Evolutionary conservation across 345 rosid genomes (phyloP).

Genomic region (Excoecaria cochinchinensis): DNA sequence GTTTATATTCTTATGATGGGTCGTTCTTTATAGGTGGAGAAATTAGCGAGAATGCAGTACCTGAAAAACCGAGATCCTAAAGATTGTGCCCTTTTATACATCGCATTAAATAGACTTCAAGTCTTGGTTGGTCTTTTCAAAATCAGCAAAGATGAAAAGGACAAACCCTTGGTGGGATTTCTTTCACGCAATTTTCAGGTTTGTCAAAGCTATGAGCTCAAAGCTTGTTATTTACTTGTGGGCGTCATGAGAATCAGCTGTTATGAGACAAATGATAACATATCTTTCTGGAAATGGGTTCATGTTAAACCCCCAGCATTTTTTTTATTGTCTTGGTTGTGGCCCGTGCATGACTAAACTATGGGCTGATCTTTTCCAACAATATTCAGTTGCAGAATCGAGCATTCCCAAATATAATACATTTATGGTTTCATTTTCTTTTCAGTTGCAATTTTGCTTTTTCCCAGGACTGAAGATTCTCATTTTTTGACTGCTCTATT

Average conservation of each 20-base stretch:
- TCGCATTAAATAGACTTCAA: conserved; percentile 82
- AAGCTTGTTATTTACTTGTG: conserved; percentile 13
- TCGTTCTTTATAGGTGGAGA: conserved; percentile 67
- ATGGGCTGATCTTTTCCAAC: background rate
- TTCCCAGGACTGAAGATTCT: background rate
- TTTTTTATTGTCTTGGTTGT: background rate
- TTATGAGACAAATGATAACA: background rate
- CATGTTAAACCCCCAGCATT: background rate
- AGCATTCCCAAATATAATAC: background rate
- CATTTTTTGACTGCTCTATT: background rate
- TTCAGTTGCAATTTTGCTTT: background rate
- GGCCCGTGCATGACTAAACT: background rate
- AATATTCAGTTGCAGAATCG: background rate
- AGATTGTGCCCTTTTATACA: conserved; percentile 83
- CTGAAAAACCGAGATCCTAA: conserved; percentile 80
- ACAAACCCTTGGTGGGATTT: conserved; percentile 87
- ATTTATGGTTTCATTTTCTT: background rate
- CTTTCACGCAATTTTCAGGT: conserved; percentile 96
- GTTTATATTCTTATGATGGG: conserved; percentile 16
- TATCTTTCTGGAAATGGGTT: background rate
- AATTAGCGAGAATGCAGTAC: conserved; percentile 75
- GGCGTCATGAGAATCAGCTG: conserved; percentile 3
- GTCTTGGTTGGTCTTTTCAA: conserved; percentile 95
- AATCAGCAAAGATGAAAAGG: conserved; percentile 82
- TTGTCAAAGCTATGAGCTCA: conserved; percentile 16